Evolutionary conservation across 2,329 filamentous ascomycete genomes (phyloP), one percentile per base, ranked within the genome.

Genomic region (Aspergillus arachidicola): DNA sequence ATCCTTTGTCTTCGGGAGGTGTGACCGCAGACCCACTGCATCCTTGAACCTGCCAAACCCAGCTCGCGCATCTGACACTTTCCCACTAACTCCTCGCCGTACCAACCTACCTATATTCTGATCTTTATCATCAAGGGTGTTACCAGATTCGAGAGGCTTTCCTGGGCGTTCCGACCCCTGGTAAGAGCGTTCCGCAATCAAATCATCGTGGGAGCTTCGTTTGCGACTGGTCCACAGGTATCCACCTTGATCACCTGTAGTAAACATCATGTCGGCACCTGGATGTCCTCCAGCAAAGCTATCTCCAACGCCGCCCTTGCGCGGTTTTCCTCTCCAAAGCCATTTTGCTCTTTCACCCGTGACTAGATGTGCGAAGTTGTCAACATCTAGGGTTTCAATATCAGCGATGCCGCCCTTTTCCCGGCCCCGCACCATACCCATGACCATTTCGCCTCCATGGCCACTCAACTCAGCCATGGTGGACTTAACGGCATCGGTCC

Each of bases 391-490:
- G 0, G 94, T 98, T 79, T 99, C 95, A 41, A 97, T 89, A 71
- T 97, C 94, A 4, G 92, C 91, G 68, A 98, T 94, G 4, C 93
- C 92, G 61, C 89, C 92, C 78, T 96, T 96, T 70, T 96, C 93
- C 55, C 90, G 89, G 30, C 91, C 89, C 45, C 89, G 91, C 6
- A 97, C 93, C 83, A 96, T 96, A n/a, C 93, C 94, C 83, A 96
- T 93, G 54, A 97, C 90, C 80, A 97, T 91, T 76, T 97, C 94
- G 55, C 94, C 94, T 59, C 94, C 90, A 76, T 97, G 97, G 16
- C 95, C 94, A 69, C 93, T 93, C 45, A 99, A 87, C 77, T 97
- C 95, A 21, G 91, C 93, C 54, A 98, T 91, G 0, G 94, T 97
- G 3, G 93, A 96, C 75, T 98, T 98, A 71, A 99, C 93, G 21